phyloP scores from a whole-genome alignment of 2,329 filamentous ascomycete genomes.

The Diaporthe longicolla region DNA sequence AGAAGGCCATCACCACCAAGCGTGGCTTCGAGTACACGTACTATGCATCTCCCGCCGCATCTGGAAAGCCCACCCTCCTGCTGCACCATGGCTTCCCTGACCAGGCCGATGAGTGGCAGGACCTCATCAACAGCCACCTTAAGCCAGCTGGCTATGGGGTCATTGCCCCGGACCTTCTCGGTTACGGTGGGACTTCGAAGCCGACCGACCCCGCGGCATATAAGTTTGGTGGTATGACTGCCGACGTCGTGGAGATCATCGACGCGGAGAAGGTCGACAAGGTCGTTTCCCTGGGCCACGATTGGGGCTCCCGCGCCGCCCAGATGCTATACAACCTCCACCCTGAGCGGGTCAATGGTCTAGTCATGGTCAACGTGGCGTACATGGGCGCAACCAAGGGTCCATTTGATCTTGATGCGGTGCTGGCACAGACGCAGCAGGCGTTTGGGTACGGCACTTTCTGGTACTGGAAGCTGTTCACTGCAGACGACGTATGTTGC shows the following conservation, averaged over 20 bases:
- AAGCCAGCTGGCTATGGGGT: slow-evolving; percentile 53
- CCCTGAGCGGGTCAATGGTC: slow-evolving; percentile 56
- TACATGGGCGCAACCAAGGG: slow-evolving; percentile 54
- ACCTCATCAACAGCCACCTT: slow-evolving; percentile 57
- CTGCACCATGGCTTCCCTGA: slow-evolving; percentile 67
- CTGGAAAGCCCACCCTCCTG: slow-evolving; percentile 52
- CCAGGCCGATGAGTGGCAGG: slow-evolving; percentile 59
- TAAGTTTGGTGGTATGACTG: slow-evolving; percentile 49
- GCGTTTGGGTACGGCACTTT: slow-evolving; percentile 54
- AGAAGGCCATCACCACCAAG: slow-evolving; percentile 49
- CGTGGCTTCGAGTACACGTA: slow-evolving; percentile 58
- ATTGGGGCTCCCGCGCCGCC: slow-evolving; percentile 61
- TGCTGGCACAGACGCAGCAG: slow-evolving; percentile 51
- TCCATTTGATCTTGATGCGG: slow-evolving; percentile 54
- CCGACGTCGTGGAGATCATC: slow-evolving; percentile 58
- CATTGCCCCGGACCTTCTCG: slow-evolving; percentile 55
- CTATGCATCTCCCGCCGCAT: slow-evolving; percentile 51
- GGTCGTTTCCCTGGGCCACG: slow-evolving; percentile 62
- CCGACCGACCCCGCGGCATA: slow-evolving; percentile 39
- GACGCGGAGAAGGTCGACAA: slow-evolving; percentile 53
- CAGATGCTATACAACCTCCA: slow-evolving; percentile 59
- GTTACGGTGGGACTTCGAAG: slow-evolving; percentile 47
- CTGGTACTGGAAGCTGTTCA: slow-evolving; percentile 63
- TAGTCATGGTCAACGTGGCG: slow-evolving; percentile 58
- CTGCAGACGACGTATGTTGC: slow-evolving; percentile 50